Base-by-base conservation (phyloP, 345 rosid species). In the Brassica napus region DNA sequence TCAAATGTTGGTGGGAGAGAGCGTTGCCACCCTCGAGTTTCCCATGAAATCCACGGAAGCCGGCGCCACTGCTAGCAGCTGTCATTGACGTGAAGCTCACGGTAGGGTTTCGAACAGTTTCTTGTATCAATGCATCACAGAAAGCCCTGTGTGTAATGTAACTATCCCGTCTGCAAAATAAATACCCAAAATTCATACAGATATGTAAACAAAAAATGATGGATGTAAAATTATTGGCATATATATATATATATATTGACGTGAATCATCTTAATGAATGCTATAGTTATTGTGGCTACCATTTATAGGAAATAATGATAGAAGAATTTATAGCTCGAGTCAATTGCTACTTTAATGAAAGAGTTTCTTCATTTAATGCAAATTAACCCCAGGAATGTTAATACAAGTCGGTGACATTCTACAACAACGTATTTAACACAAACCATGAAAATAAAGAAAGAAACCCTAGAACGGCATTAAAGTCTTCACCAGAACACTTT, bases 111-210 rank as follows among this genome's bases (percentile, higher is more conserved):
- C 93, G 86, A 6, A 85, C 92, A 59, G 84, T 86, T 71, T 93
- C 97, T 72, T 88, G 98, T 76, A 94, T 90, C 78, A 93, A 62
- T 37, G 97, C 97, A 62, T 93, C 97, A 21, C 98, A 93, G 69
- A 93, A 93, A 34, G 98, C 97, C 72, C 97, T 85, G 77, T 93
- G 98, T 3, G 98, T 91, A 73, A 93, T 91, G 81, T 91, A 93
- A 74, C 98, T 93, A 82, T 93, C 97, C 5, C 98, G 89, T 86
- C 98, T 93, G 79, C 82, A 72, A 74, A 76, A 62, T 18, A 57
- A 71, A 60, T 9, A 39, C 18, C 23, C 57, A 52, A n/a, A n/a
- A 52, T 14, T 8, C 39, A 5, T 24, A 39, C 8, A 26, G 18
- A 0, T 2, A 16, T 7, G 34, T 61, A 58, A 68, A 49, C 23